These are phyloP conservation scores for Pleurotus giganteus DNA, from an alignment of 768 basidiomycete genomes.

Conservation along the genomic window DNA sequence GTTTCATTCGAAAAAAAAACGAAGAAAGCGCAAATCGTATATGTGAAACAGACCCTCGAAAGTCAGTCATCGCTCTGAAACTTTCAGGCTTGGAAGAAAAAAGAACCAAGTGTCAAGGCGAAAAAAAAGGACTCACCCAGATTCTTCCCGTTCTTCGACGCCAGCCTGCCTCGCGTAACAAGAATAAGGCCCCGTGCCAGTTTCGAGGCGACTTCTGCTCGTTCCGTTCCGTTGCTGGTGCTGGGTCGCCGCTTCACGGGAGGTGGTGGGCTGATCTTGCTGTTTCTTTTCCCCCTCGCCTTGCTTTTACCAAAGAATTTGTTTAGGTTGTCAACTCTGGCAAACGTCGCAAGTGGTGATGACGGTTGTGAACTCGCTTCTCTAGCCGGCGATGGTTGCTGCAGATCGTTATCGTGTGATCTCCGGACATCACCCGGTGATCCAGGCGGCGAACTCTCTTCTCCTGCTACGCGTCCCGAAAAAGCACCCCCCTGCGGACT, in stretches of 20 bases:
- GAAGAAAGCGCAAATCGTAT: neutral
- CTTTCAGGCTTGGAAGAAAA: neutral
- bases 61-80: neutral
- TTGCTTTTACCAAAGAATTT: slow-evolving; percentile 1
- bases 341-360: slow-evolving; percentile 9
- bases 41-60: slow-evolving; percentile 6
- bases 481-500: neutral
- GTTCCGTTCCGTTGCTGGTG: slow-evolving; percentile 8
- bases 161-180: neutral
- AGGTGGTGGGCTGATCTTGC: neutral
- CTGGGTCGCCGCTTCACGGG: slow-evolving; percentile 2
- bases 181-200: slow-evolving; percentile 3
- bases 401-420: slow-evolving; percentile 4
- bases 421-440: slow-evolving; percentile 8
- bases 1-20: neutral
- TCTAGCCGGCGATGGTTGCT: slow-evolving; percentile 7
- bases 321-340: slow-evolving; percentile 9
- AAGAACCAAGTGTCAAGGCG: neutral
- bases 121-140: slow-evolving; percentile 1
- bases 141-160: slow-evolving; percentile 1
- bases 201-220: slow-evolving; percentile 3
- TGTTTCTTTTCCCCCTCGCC: neutral
- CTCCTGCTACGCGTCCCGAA: neutral
- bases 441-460: slow-evolving; percentile 7
- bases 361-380: slow-evolving; percentile 10